Conservation (phyloP, 2,329 filamentous ascomycete species). For the Bipolaris sorokiniana region DNA sequence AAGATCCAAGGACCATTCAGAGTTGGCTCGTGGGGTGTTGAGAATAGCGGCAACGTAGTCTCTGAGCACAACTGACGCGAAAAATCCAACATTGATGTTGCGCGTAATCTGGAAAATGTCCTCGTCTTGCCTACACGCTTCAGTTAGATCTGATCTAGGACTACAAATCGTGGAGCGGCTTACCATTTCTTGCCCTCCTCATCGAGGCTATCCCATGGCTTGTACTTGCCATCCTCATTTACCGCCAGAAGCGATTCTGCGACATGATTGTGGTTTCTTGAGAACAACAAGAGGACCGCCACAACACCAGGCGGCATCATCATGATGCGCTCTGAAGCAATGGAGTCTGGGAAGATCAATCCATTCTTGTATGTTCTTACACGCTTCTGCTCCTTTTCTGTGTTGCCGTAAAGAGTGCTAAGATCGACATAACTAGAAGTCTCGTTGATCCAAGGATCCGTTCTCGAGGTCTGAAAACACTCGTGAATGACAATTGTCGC, state of each 20-base stretch:
- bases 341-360: slow-evolving; percentile 71
- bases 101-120: slow-evolving; percentile 63
- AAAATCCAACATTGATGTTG: slow-evolving; percentile 58
- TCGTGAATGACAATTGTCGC: slow-evolving; percentile 69
- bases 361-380: slow-evolving; percentile 70
- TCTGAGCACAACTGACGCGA: slow-evolving; percentile 69
- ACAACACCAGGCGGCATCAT: slow-evolving; percentile 72
- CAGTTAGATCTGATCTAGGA: slow-evolving; percentile 9
- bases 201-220: slow-evolving; percentile 69
- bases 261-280: slow-evolving; percentile 81
- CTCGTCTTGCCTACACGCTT: slow-evolving; percentile 32
- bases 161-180: not conserved
- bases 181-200: slow-evolving; percentile 47
- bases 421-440: slow-evolving; percentile 78
- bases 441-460: slow-evolving; percentile 66
- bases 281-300: slow-evolving; percentile 70
- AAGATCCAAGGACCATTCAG: slow-evolving; percentile 82
- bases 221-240: slow-evolving; percentile 79
- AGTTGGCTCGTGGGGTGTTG: slow-evolving; percentile 72
- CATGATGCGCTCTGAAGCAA: slow-evolving; percentile 68
- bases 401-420: slow-evolving; percentile 72
- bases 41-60: slow-evolving; percentile 82
- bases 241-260: slow-evolving; percentile 77
- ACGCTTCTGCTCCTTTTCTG: slow-evolving; percentile 66
- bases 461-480: slow-evolving; percentile 68